Evolutionary conservation across 2,329 filamentous ascomycete genomes (phyloP), one percentile per base, ranked within the genome.

Genomic region (Diaporthe destruens): DNA sequence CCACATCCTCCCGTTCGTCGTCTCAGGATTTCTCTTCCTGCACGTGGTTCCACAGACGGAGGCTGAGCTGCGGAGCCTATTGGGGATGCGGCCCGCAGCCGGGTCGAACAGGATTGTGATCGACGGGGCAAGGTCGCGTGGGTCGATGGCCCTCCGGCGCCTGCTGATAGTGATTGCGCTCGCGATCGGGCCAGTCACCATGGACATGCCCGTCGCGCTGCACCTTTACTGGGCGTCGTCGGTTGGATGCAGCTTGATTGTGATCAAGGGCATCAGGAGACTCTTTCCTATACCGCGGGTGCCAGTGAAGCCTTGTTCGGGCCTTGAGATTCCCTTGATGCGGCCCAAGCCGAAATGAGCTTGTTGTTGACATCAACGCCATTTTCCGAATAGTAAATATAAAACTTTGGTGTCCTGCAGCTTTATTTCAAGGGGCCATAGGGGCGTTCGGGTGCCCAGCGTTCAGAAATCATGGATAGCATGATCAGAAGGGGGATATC

Each of bases 191-290:
- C 80, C 82, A 6, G 47, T 79, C 12, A 85, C 84, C 2, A 74
- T 83, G 73, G 73, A 81, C 49, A 75, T 86, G 32, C 84, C 84
- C 1, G 81, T 81, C 6, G 84, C 84, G 1, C 72, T 86, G 34
- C 84, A 85, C 69, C 75, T 86, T 12, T 86, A 85, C 75, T 85
- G 84, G 84, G 70, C 85, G 2, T 72, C 81, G 0, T 83, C 84
- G 3, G 75, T 82, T 3, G 29, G 72, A 0, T 73, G 77, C 7
- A 80, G 78, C 53, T 72, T 74, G 20, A 25, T 75, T 6, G 76
- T 80, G 6, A 74, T 65, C 2, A 73, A 71, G 20, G 25, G 74
- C 1, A 23, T 84, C 8, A 67, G 57, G 18, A 42, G 53, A 4
- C 14, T 78, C 16, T 77, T 81, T 72, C 81, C 81, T 0, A 66